These are phyloP conservation scores for Eucalyptus victrix DNA, from an alignment of 345 rosid genomes.

Conservation along the genomic window DNA sequence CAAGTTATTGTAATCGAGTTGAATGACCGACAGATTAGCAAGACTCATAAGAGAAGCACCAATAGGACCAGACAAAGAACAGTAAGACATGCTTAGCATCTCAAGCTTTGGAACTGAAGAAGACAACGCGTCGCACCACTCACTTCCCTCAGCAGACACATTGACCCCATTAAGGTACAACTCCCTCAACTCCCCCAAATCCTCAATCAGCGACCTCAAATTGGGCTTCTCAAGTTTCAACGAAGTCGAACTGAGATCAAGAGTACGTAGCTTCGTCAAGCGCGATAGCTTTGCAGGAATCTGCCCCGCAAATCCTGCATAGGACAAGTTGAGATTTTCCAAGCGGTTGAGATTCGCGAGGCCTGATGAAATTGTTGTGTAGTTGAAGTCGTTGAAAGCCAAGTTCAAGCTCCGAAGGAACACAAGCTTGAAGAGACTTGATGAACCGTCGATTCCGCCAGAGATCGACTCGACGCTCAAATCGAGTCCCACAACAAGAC, in stretches of 20 bases:
- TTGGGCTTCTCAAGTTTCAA: too few relatives aligned
- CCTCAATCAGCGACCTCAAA: rapidly evolving
- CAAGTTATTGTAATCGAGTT: rapidly evolving
- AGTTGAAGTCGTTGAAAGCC: slow-evolving; percentile 12
- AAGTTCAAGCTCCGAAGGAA: slow-evolving; percentile 18
- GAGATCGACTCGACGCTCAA: slow-evolving; percentile 15
- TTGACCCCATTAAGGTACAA: rapidly evolving
- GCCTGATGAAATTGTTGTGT: neutral
- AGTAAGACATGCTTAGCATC: rapidly evolving
- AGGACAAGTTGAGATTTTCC: neutral
- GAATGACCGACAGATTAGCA: too few relatives aligned
- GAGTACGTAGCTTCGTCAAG: too few relatives aligned
- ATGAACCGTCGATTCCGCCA: slow-evolving; percentile 3
- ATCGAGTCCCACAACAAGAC: slow-evolving; percentile 6
- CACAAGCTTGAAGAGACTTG: slow-evolving; percentile 8
- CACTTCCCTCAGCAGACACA: too few relatives aligned
- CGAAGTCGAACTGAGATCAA: rapidly evolving
- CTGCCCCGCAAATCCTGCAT: rapidly evolving
- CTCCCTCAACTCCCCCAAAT: too few relatives aligned
- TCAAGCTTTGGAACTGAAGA: too few relatives aligned
- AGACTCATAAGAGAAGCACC: too few relatives aligned
- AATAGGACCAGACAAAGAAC: too few relatives aligned
- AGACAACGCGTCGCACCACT: too few relatives aligned
- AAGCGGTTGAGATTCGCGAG: slow-evolving; percentile 10
- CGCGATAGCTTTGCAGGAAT: rapidly evolving